Base-by-base conservation (phyloP, 2,329 filamentous ascomycete genomes). In the Curvularia sp. region DNA sequence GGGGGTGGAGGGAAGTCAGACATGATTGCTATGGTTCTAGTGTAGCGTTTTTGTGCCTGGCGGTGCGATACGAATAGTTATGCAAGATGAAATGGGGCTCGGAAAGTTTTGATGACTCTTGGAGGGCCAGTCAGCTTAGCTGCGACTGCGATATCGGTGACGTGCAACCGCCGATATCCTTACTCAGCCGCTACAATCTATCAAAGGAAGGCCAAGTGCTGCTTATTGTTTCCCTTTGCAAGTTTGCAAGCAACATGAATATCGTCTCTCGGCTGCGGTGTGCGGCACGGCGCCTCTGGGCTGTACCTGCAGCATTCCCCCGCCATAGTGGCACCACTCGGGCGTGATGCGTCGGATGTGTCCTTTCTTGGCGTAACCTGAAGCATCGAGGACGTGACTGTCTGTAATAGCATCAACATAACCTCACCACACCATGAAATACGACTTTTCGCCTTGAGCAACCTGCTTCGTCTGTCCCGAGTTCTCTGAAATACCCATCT, bases 1-100 rank as follows among this genome's bases (percentile, higher is more conserved):
- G 91, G 89, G 10, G 89, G 86, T 28, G 92, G 92, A 65, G 92
- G 92, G 74, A 69, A 76, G 45, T 75, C 68, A 52, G 74, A 66
- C 74, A 77, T 77, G 34, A 45, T 63, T 65, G 47, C 43, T 51
- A 36, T 56, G 15, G 21, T 57, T 23, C 36, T 42, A 48, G 34
- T 28, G 36, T 25, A 18, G 19, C 55, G 12, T 12, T 48, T 12
- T 48, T 30, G 13, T 57, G 49, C 50, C 45, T 52, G 52, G 48
- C 55, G 56, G 56, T 55, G 47, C 43, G 36, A 27, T 47, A 19
- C 39, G 49, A 51, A 32, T 38, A 45, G 48, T 48, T 51, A 51
- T 55, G 43, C 50, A 53, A 56, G 46, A 9, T 57, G 55, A 50
- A 60, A 51, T 48, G 54, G 49, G 49, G n/a, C 49, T 43, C 30